A percentile compares a stretch with the other conserved stretches of the same genome.
Conservation (phyloP, 2,329 filamentous ascomycete genomes). For the Cordyceps tenuipes region DNA sequence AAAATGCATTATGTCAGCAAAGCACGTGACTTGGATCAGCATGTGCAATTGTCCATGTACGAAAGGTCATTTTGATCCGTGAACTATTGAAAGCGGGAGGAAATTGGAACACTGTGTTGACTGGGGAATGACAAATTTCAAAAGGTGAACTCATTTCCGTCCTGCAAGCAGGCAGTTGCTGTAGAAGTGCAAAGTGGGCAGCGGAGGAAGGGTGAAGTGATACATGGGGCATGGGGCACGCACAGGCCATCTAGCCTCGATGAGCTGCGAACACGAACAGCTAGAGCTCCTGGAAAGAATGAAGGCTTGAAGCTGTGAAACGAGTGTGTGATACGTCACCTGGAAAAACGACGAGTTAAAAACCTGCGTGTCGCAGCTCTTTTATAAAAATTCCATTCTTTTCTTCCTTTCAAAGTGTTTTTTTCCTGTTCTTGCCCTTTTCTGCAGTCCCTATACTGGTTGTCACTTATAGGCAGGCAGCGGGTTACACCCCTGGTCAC, state of each 20-base stretch:
- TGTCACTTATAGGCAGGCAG: background rate
- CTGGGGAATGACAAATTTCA: background rate
- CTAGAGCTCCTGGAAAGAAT: background rate
- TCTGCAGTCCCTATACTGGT: background rate
- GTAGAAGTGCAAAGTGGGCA: background rate
- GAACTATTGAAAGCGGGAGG: background rate
- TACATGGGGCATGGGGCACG: background rate
- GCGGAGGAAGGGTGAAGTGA: background rate
- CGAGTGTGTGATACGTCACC: background rate
- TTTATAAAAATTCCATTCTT: background rate
- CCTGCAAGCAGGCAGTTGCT: background rate
- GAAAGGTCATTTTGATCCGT: background rate
- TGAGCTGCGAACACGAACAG: slow-evolving; percentile 2
- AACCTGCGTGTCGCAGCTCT: background rate
- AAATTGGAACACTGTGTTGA: too few species aligned
- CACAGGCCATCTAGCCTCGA: slow-evolving; percentile 8
- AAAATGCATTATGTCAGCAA: background rate
- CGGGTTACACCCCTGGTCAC: background rate
- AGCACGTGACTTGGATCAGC: background rate
- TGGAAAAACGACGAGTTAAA: too few species aligned
- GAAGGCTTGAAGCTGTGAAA: background rate
- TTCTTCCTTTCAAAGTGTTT: background rate
- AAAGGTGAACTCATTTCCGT: background rate
- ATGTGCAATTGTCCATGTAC: background rate
- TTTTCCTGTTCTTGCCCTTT: background rate